Percentiles rank a stretch among this genome's conserved stretches.
phyloP scores from a whole-genome alignment of 1,139 yeast species.

The Kurtzmaniella quercitrusa region DNA sequence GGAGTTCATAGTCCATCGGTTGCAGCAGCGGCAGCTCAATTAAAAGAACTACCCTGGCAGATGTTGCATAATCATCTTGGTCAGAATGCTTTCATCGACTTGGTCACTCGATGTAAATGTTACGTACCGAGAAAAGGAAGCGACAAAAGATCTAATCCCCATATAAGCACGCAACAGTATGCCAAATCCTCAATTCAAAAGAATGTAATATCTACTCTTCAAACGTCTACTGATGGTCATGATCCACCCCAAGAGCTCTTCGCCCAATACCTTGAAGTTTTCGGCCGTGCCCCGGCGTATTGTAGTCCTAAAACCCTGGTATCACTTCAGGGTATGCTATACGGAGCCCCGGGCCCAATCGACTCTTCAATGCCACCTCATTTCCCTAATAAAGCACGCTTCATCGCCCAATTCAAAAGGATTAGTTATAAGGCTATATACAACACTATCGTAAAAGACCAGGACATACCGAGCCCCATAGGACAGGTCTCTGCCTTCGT shows the following conservation, averaged over 20 bases:
- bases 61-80: constrained; percentile 31
- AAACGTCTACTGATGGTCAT: too few relatives aligned
- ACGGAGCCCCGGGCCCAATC: constrained; percentile 8
- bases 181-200: too few relatives aligned
- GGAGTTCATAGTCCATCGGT: constrained; percentile 15
- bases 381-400: not conserved
- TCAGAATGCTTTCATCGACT: constrained; percentile 19
- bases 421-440: not conserved
- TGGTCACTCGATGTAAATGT: constrained; percentile 15
- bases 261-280: not conserved
- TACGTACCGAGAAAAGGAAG: not conserved
- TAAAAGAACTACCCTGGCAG: constrained; percentile 37
- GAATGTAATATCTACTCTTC: too few relatives aligned
- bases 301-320: not conserved
- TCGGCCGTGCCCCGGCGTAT: not conserved
- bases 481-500: constrained; percentile 35
- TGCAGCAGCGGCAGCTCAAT: constrained; percentile 21
- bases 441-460: not conserved
- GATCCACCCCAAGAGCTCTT: too few relatives aligned
- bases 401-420: not conserved
- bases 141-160: too few relatives aligned
- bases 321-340: not conserved
- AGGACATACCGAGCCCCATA: not conserved
- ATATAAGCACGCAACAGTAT: too few relatives aligned
- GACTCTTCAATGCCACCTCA: constrained; percentile 3